Evolutionary conservation across 192 early-diverging fungal genomes (phyloP), one percentile per base, ranked within the genome.

Genomic region (Backusella macrospora): DNA sequence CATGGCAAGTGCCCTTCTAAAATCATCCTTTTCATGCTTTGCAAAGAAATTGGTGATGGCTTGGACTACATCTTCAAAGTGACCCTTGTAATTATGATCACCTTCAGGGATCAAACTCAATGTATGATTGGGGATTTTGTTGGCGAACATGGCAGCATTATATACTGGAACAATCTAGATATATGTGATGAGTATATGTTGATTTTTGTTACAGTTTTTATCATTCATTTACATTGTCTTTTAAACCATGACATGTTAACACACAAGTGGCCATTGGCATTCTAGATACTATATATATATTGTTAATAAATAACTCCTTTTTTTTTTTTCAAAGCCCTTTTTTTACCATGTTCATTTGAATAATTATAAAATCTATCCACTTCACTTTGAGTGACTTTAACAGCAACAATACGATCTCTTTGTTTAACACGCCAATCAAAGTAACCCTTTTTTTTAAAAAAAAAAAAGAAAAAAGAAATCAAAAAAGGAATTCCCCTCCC

Each of bases 191-290:
- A n/a, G n/a, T n/a, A n/a, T n/a, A n/a, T n/a, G n/a, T n/a, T n/a
- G n/a, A n/a, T 34, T 34, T 34, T 34, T 34, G 1, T 44, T 9
- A 39, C 14, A 0, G 5, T 15, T 37, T 26, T 34, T 12, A 12
- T 34, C 2, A 34, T 34, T 1, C 29, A n/a, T 76, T 71, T 87
- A 87, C 85, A 62, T 34, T 70, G 66, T 89, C 88, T 2, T 69
- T 67, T 4, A 83, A 76, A 26, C 88, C 88, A 80, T 89, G 87
- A 16, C 74, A 78, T 29, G 86, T 80, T 42, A 89, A 78, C 18
- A 89, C 77, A 65, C 78, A 79, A 13, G 82, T 86, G 48, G 80
- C 78, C 13, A 77, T 62, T 4, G 87, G 83, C 55, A 89, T 81
- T 45, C 85, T 72, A 29, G 74, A 43, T 1, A 86, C 87, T 86